These are phyloP conservation scores for Aspergillus niger DNA, from an alignment of 2,329 filamentous ascomycete species.

Conservation along the genomic window DNA sequence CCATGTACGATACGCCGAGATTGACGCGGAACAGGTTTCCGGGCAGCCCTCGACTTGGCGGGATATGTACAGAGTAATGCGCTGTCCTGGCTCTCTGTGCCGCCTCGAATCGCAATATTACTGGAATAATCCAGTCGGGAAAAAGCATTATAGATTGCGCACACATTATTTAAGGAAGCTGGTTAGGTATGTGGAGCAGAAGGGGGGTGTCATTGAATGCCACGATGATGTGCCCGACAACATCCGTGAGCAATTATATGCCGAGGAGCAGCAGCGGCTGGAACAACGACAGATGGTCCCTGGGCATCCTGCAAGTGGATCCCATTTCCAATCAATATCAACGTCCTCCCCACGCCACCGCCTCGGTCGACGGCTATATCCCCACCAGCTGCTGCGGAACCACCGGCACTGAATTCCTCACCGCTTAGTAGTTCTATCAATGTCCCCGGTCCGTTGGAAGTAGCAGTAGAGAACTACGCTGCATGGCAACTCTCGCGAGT, in stretches of 20 bases:
- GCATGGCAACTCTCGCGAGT: too few species aligned
- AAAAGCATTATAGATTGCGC: constrained; percentile 10
- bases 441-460: too few species aligned
- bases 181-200: constrained; percentile 16
- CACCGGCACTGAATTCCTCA: too few species aligned
- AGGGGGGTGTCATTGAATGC: constrained; percentile 7
- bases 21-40: constrained; percentile 25
- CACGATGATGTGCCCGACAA: constrained; percentile 8
- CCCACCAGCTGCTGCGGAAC: too few species aligned
- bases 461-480: too few species aligned
- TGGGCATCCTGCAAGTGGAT: constrained; percentile 13
- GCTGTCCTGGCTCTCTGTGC: constrained; percentile 32
- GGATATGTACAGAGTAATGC: constrained; percentile 33
- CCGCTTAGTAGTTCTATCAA: too few species aligned
- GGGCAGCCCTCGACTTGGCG: too few species aligned
- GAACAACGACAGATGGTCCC: too few species aligned
- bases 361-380: too few species aligned
- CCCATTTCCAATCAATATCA: constrained; percentile 33
- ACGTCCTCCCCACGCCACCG: not conserved
- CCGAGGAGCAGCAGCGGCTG: not conserved
- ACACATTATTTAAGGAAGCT: constrained; percentile 5
- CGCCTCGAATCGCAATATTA: constrained; percentile 20
- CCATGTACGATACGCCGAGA: constrained; percentile 22
- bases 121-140: constrained; percentile 6
- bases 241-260: constrained; percentile 6